Conservation (phyloP, 1,284 basidiomycete species). For the Sutorius eximius region DNA sequence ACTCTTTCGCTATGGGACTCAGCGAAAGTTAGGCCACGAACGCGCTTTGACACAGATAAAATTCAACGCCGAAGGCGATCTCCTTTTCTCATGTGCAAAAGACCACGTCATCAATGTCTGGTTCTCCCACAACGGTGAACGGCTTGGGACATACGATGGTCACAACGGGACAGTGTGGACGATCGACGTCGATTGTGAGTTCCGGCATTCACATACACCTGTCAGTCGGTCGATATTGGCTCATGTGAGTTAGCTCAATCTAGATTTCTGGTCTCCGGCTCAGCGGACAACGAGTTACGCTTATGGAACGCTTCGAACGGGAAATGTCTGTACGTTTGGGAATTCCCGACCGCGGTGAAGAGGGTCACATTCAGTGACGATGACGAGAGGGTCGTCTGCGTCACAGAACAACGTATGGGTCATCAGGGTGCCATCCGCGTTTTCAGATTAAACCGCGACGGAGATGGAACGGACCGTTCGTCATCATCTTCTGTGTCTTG, state of each 20-base stretch:
- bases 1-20: neutral
- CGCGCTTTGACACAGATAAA: constrained; percentile 97
- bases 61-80: constrained; percentile 95
- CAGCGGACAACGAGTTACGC: constrained; percentile 88
- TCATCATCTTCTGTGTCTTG: neutral
- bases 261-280: constrained; percentile 84
- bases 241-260: constrained; percentile 66
- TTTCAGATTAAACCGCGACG: constrained; percentile 83
- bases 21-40: constrained; percentile 78
- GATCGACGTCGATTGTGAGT: constrained; percentile 92
- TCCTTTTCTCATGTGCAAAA: constrained; percentile 96
- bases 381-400: constrained; percentile 83
- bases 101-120: constrained; percentile 95
- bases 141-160: constrained; percentile 94
- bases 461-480: constrained; percentile 72
- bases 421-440: constrained; percentile 85
- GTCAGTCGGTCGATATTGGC: neutral
- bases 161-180: constrained; percentile 98
- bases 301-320: constrained; percentile 92
- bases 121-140: constrained; percentile 99
- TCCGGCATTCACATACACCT: constrained; percentile 2
- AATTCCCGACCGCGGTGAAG: constrained; percentile 98
- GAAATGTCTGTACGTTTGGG: constrained; percentile 92
- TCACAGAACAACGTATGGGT: constrained; percentile 98
- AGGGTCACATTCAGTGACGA: constrained; percentile 90